These are phyloP conservation scores for Kalanchoe fedtschenkoi DNA, from an alignment of 164 flowering plant genomes.

Conservation along the genomic window DNA sequence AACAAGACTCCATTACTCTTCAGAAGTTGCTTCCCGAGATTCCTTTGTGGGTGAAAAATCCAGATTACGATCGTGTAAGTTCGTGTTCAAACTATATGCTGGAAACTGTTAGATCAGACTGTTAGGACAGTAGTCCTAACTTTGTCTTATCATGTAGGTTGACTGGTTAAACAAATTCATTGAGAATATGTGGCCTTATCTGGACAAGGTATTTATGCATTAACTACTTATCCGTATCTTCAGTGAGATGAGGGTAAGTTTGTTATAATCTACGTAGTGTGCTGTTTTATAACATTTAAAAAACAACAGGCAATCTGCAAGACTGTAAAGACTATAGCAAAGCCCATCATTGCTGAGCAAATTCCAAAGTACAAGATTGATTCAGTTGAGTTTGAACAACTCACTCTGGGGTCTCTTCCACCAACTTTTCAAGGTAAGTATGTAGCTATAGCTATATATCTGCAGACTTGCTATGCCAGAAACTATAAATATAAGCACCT, in stretches of 20 bases:
- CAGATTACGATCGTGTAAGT: constrained; percentile 93
- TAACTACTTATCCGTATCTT: not conserved
- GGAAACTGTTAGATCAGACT: not conserved
- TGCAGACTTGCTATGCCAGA: too few species aligned
- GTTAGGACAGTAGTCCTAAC: not conserved
- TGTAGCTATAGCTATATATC: too few species aligned
- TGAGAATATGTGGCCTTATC: constrained; percentile 83
- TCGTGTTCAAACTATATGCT: not conserved
- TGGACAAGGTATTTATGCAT: constrained; percentile 61
- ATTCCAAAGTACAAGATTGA: constrained; percentile 88
- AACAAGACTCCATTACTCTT: constrained; percentile 59
- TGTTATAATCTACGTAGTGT: not conserved
- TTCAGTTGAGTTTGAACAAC: constrained; percentile 75
- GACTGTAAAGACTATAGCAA: constrained; percentile 61
- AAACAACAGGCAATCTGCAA: constrained; percentile 80
- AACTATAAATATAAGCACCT: too few species aligned
- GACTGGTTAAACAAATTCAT: constrained; percentile 94
- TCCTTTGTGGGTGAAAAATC: constrained; percentile 91
- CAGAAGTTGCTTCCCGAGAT: constrained; percentile 73
- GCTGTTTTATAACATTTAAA: constrained; percentile 1
- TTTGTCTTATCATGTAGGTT: constrained; percentile 32
- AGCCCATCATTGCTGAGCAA: constrained; percentile 94
- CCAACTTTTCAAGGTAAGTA: constrained; percentile 99
- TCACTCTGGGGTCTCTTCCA: constrained; percentile 78
- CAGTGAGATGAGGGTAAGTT: not conserved